Evolutionary conservation across 768 basidiomycete species (phyloP).

Genomic region (Paxillus involutus): DNA sequence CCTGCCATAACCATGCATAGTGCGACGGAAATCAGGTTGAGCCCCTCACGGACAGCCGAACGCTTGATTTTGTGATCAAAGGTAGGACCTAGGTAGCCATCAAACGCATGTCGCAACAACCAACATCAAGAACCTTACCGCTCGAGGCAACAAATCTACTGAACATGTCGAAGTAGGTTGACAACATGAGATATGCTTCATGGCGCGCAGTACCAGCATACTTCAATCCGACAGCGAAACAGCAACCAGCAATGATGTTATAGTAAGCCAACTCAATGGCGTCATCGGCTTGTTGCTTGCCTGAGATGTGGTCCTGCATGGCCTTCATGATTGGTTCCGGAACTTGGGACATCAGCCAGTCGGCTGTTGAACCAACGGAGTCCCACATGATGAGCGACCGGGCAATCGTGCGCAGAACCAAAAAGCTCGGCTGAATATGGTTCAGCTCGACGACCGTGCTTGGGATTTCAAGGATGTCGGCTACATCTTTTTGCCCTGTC

Average conservation of each 20-base stretch:
- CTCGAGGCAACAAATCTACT: slow-evolving; percentile 66
- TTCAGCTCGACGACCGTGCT: slow-evolving; percentile 78
- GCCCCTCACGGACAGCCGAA: slow-evolving; percentile 80
- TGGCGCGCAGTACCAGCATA: slow-evolving; percentile 93
- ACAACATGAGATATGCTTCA: slow-evolving; percentile 82
- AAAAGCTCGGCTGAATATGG: slow-evolving; percentile 83
- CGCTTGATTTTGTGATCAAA: slow-evolving; percentile 91
- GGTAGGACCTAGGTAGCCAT: slow-evolving; percentile 51
- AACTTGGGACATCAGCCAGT: slow-evolving; percentile 73
- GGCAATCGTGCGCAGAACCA: slow-evolving; percentile 79
- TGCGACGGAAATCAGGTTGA: slow-evolving; percentile 84
- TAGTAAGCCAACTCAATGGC: slow-evolving; percentile 87
- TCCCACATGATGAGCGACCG: slow-evolving; percentile 87
- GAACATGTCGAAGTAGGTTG: slow-evolving; percentile 79
- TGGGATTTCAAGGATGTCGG: slow-evolving; percentile 82
- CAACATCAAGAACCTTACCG: slow-evolving; percentile 43
- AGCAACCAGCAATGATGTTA: slow-evolving; percentile 87
- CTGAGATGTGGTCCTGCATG: slow-evolving; percentile 51
- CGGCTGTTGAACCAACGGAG: slow-evolving; percentile 62
- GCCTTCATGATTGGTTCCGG: slow-evolving; percentile 64
- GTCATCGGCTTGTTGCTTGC: slow-evolving; percentile 53
- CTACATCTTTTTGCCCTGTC: slow-evolving; percentile 81
- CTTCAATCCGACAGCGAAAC: slow-evolving; percentile 89
- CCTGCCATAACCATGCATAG: slow-evolving; percentile 96
- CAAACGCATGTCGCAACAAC: slow-evolving; percentile 1